These are phyloP conservation scores for Exophiala calicioides DNA, from an alignment of 2,329 filamentous ascomycete genomes.

Conservation along the genomic window DNA sequence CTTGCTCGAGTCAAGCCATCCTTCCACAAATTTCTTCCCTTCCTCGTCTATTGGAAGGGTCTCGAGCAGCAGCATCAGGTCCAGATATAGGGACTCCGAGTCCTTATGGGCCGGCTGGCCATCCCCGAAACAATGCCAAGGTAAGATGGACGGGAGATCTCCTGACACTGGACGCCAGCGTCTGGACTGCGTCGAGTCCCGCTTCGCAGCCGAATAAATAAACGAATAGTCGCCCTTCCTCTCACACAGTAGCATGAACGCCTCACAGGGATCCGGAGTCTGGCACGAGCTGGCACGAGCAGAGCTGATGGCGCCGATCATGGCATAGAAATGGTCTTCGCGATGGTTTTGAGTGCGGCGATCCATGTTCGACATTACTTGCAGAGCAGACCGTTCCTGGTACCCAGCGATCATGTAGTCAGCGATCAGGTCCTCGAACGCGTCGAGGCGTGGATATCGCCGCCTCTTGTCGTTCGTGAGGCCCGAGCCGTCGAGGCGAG, in stretches of 20 bases:
- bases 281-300: constrained; percentile 1
- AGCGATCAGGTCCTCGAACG: constrained; percentile 14
- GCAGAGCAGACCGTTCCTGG: constrained; percentile 9
- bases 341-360: background rate
- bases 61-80: constrained; percentile 2
- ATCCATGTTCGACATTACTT: constrained; percentile 17
- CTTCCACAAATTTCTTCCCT: background rate
- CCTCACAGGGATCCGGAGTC: constrained; percentile 5
- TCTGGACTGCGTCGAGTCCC: constrained; percentile 4
- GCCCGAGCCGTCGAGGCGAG: background rate
- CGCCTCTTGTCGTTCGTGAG: constrained; percentile 1
- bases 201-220: constrained; percentile 13
- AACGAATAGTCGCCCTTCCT: constrained; percentile 20
- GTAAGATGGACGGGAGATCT: constrained; percentile 13
- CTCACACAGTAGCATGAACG: constrained; percentile 18
- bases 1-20: constrained; percentile 7
- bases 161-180: constrained; percentile 13
- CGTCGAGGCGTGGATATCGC: constrained; percentile 14
- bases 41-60: background rate
- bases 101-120: constrained; percentile 7
- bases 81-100: background rate
- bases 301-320: constrained; percentile 15
- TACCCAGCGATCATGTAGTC: constrained; percentile 15
- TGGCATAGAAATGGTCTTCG: constrained; percentile 17
- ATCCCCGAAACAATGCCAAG: constrained; percentile 9